phyloP scores from a whole-genome alignment of 352 stramenopile genomes.

The Globisporangium perplexum region DNA sequence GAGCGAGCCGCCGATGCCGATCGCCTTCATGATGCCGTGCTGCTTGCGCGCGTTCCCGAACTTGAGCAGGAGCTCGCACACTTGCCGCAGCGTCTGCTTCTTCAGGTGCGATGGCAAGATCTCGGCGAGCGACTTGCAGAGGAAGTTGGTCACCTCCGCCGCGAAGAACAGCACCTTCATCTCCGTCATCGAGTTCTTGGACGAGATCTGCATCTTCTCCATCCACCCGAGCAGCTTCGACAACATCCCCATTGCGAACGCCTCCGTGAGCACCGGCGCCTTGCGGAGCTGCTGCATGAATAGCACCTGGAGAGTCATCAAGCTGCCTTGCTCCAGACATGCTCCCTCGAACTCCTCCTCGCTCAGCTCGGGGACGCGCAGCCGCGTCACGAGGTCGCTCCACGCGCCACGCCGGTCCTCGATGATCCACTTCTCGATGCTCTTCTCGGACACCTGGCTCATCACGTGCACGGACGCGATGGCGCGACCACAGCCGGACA shows the following conservation, averaged over 20 bases:
- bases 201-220: conserved; percentile 41
- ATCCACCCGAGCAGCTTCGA: conserved; percentile 74
- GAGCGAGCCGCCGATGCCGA: conserved; percentile 69
- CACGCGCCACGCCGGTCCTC: conserved; percentile 63
- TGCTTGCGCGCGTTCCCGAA: conserved; percentile 66
- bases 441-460: conserved; percentile 73
- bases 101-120: conserved; percentile 54
- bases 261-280: conserved; percentile 56
- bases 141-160: conserved; percentile 72
- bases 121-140: conserved; percentile 49
- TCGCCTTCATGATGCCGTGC: conserved; percentile 83
- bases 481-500: conserved; percentile 62
- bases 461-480: conserved; percentile 81
- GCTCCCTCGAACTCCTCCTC: conserved; percentile 71
- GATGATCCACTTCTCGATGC: conserved; percentile 84
- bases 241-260: conserved; percentile 62
- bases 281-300: conserved; percentile 69
- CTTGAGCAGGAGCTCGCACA: conserved; percentile 53
- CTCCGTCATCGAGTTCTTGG: conserved; percentile 47
- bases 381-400: conserved; percentile 43
- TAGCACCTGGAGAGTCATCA: conserved; percentile 74
- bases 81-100: conserved; percentile 74
- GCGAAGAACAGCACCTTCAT: conserved; percentile 81
- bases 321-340: conserved; percentile 64
- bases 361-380: conserved; percentile 78